These are phyloP conservation scores for Pilasporangium apinafurcum DNA, from an alignment of 352 stramenopile species.

Conservation along the genomic window DNA sequence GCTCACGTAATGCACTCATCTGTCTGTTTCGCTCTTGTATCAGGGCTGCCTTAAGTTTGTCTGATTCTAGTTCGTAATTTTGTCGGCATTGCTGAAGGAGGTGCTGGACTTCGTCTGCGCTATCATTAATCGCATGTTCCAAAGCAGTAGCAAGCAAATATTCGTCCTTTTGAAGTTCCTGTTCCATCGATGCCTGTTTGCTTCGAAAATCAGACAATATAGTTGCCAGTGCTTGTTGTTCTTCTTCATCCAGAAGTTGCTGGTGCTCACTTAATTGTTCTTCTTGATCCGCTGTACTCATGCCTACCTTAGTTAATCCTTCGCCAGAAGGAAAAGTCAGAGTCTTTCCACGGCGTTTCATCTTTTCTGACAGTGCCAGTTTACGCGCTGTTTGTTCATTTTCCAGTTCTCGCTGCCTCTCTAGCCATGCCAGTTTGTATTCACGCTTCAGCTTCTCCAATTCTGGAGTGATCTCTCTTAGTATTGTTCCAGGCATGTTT, in stretches of 20 bases:
- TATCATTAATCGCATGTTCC: no score
- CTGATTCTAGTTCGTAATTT: slow-evolving; percentile 9
- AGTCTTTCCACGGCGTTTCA: slow-evolving; percentile 5
- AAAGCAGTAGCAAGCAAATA: no score
- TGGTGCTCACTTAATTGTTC: slow-evolving; percentile 2
- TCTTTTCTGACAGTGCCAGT: slow-evolving; percentile 12
- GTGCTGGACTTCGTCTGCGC: no score
- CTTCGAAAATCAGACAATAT: no score
- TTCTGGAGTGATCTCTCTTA: slow-evolving; percentile 7
- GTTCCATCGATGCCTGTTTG: no score
- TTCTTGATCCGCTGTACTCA: not conserved
- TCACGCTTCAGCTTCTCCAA: slow-evolving; percentile 19
- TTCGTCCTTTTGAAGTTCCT: slow-evolving; percentile 10
- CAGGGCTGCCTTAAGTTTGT: slow-evolving; percentile 10
- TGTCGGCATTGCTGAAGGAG: slow-evolving; percentile 11
- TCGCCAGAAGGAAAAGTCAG: not conserved
- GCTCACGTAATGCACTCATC: slow-evolving; percentile 1
- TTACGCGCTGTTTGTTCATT: slow-evolving; percentile 14
- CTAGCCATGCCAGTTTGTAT: slow-evolving; percentile 6
- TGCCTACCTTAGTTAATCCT: not conserved
- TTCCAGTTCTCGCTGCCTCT: slow-evolving; percentile 15
- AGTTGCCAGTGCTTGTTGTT: slow-evolving; percentile 4
- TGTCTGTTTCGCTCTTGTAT: not conserved
- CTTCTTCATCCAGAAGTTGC: no score
- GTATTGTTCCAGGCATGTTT: slow-evolving; percentile 14